Evolutionary conservation across 352 stramenopile species (phyloP).

Genomic region (Phytopythium sindhum): DNA sequence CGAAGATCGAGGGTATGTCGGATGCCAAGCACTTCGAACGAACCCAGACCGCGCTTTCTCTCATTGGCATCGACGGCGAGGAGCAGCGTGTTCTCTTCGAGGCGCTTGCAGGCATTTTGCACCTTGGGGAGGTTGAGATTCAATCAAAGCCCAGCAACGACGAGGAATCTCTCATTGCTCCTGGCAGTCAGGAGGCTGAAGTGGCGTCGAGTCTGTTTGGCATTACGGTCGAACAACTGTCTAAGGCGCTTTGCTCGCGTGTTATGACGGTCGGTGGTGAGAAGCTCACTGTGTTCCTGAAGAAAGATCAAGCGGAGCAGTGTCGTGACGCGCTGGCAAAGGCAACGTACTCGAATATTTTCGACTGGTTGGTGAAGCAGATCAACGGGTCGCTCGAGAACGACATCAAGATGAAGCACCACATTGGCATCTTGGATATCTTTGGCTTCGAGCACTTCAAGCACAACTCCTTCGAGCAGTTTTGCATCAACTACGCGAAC

Average conservation of each 20-base stretch:
- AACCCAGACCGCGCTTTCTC: conserved; percentile 59
- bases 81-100: conserved; percentile 92
- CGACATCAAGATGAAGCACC: conserved; percentile 76
- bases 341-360: conserved; percentile 95
- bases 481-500: conserved; percentile 93
- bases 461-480: conserved; percentile 94
- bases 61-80: conserved; percentile 80
- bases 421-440: conserved; percentile 97
- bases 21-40: conserved; percentile 82
- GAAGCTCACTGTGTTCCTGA: conserved; percentile 63
- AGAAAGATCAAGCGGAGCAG: conserved; percentile 87
- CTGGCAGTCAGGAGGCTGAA: conserved; percentile 36
- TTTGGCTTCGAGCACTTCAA: conserved; percentile 99
- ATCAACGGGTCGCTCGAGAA: conserved; percentile 91
- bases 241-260: conserved; percentile 90
- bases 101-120: conserved; percentile 91
- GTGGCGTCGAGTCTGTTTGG: conserved; percentile 85
- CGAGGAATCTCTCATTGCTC: conserved; percentile 66
- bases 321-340: conserved; percentile 94
- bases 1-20: conserved; percentile 72
- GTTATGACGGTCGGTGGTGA: conserved; percentile 83
- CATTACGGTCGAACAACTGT: conserved; percentile 86
- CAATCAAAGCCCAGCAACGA: conserved; percentile 67
- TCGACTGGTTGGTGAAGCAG: conserved; percentile 94
- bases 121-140: conserved; percentile 93